Evolutionary conservation across 306 rosid species (phyloP).

Genomic region (Ziziphus jujuba): DNA sequence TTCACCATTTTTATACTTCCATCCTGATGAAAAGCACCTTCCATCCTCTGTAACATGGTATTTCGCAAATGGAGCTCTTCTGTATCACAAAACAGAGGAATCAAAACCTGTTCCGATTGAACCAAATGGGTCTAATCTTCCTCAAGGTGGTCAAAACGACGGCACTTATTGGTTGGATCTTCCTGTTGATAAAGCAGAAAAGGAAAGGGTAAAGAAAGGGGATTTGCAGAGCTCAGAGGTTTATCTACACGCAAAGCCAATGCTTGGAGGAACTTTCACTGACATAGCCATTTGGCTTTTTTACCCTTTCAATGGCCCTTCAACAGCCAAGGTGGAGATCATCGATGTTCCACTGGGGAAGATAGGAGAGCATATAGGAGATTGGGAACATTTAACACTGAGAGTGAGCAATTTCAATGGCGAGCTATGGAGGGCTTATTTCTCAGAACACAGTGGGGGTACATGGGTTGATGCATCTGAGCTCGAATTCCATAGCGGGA

Average conservation of each 20-base stretch:
- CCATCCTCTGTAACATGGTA: constrained; percentile 67
- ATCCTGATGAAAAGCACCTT: constrained; percentile 54
- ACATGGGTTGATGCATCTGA: constrained; percentile 57
- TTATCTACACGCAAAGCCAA: constrained; percentile 63
- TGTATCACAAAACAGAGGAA: constrained; percentile 41
- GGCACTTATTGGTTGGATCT: constrained; percentile 69
- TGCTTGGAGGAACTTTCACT: constrained; percentile 68
- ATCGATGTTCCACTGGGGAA: constrained; percentile 45
- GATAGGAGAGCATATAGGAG: constrained; percentile 73
- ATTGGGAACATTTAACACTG: constrained; percentile 83
- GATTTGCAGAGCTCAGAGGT: constrained; percentile 42
- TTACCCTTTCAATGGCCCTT: constrained; percentile 77
- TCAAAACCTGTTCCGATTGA: constrained; percentile 46
- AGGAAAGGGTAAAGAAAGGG: constrained; percentile 52
- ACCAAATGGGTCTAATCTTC: constrained; percentile 58
- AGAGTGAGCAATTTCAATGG: constrained; percentile 74
- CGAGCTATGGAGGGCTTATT: constrained; percentile 46
- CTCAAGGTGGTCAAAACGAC: constrained; percentile 54
- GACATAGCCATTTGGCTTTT: constrained; percentile 74
- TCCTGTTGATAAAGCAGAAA: constrained; percentile 39
- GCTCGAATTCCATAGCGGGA: constrained; percentile 49
- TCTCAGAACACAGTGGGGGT: constrained; percentile 74
- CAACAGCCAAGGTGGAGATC: constrained; percentile 48
- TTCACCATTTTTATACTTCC: constrained; percentile 60
- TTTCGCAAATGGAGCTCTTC: constrained; percentile 64